Evolutionary conservation across 495 filamentous ascomycete species (phyloP), one percentile per base, ranked within the genome.

Genomic region (Penicillium flavigenum): DNA sequence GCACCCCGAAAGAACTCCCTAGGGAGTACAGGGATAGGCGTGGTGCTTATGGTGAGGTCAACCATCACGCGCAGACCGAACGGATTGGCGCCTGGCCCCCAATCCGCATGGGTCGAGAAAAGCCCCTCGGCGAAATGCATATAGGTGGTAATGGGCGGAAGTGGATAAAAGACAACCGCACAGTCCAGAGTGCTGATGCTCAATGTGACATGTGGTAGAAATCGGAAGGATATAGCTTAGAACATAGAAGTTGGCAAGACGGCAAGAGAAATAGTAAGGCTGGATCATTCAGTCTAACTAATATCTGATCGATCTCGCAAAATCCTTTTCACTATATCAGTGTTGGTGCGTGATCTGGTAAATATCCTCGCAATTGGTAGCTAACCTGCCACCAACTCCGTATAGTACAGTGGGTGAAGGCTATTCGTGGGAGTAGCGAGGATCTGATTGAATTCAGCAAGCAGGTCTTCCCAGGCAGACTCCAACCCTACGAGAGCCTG

Each of bases 301-400:
- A 39, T 17, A n/a, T 39, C 16, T 17, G 2, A 3, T 39, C 5
- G 14, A 17, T 39, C 3, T 39, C 5, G 27, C 27, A 9, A 29
- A 29, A 29, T 29, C 7, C 7, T 6, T 26, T 26, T 26, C 0
- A 26, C 24, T 26, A 26, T 2, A 6, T 26, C 24, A 14, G 20
- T 41, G 20, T 10, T 16, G 49, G 49, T 51, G 8, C 34, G 49
- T 20, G 34, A 51, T 12, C 10, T 51, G 2, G 32, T 51, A 20
- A 51, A 51, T 4, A 38, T 51, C 29, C 41, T 51, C 34, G 32
- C 34, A 5, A 51, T 36, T 16, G 49, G 27, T 51, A 41, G 20
- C 4, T 20, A 51, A 22, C 49, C 49, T 4, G 10, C 32, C 14
- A 51, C 49, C 2, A 41, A 51, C 9, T 20, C 41, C 17, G 41